phyloP scores from a whole-genome alignment of 2,329 filamentous ascomycete genomes.

The Aspergillus terreus region DNA sequence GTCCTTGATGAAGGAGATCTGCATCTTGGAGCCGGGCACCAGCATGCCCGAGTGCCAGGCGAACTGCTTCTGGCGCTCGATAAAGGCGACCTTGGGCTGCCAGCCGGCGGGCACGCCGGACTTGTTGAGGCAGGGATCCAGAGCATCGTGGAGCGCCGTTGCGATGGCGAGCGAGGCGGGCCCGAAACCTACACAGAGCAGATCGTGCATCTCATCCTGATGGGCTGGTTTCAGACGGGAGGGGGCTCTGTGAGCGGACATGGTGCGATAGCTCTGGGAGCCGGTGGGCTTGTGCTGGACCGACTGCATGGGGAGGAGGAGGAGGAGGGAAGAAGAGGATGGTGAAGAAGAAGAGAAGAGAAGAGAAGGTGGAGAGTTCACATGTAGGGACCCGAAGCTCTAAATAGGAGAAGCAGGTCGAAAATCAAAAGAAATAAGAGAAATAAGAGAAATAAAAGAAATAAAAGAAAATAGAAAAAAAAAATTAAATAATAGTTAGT shows the following conservation, averaged over 20 bases:
- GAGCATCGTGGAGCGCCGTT: conserved; percentile 79
- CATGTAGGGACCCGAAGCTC: conserved; percentile 4
- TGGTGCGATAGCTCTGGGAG: conserved; percentile 21
- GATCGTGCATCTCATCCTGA: conserved; percentile 68
- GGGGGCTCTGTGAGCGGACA: conserved; percentile 21
- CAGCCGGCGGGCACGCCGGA: conserved; percentile 34
- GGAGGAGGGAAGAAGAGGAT: neutral
- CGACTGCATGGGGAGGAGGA: conserved; percentile 17
- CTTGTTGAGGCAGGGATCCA: conserved; percentile 48
- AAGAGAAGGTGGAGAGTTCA: conserved; percentile 3
- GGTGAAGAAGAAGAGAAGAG: neutral
- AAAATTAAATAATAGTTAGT: neutral
- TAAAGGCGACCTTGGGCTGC: conserved; percentile 72
- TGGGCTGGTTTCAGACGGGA: conserved; percentile 53
- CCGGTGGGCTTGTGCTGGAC: conserved; percentile 20
- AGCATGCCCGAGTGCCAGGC: conserved; percentile 96
- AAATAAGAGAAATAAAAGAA: too few species aligned
- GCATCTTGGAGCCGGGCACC: conserved; percentile 89
- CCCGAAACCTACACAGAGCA: conserved; percentile 89
- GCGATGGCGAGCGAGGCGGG: conserved; percentile 87
- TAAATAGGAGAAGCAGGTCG: neutral
- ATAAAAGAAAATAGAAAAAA: too few species aligned
- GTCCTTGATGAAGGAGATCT: conserved; percentile 97
- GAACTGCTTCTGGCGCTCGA: conserved; percentile 80
- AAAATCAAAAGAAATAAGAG: too few species aligned